Evolutionary conservation across 768 basidiomycete genomes (phyloP).

Genomic region (Lactarius hatsudake): DNA sequence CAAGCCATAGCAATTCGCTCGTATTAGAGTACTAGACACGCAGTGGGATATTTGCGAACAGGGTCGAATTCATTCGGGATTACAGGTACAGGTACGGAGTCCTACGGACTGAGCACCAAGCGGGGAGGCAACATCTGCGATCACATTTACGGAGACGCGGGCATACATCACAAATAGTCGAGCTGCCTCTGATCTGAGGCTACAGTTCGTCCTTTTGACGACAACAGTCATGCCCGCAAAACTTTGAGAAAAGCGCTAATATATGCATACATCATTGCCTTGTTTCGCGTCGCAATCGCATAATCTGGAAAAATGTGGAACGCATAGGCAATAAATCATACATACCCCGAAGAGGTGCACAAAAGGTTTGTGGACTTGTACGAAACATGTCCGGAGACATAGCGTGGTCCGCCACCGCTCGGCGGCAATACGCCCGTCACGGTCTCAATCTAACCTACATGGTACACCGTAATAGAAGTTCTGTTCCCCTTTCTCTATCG

Average conservation of each 20-base stretch:
- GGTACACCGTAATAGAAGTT: neutral
- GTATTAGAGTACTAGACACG: no score
- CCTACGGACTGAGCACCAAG: no score
- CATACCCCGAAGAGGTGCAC: neutral
- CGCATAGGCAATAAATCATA: neutral
- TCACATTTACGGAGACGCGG: no score
- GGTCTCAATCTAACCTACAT: constrained; percentile 7
- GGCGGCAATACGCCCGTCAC: neutral
- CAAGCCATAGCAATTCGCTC: no score
- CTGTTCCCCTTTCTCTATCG: constrained; percentile 1
- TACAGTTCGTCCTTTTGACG: neutral
- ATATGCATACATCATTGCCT: neutral
- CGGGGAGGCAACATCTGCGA: no score
- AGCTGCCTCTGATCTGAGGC: no score
- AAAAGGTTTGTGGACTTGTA: neutral
- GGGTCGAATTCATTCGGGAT: no score
- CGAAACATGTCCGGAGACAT: neutral
- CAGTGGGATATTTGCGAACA: no score
- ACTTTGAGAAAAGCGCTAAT: neutral
- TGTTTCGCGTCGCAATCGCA: neutral
- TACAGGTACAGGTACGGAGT: no score
- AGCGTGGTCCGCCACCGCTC: neutral
- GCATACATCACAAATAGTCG: no score
- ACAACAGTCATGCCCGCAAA: neutral
- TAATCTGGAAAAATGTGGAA: neutral